Base-by-base conservation (phyloP, 1,284 basidiomycete species). In the Tylopilus sp. region DNA sequence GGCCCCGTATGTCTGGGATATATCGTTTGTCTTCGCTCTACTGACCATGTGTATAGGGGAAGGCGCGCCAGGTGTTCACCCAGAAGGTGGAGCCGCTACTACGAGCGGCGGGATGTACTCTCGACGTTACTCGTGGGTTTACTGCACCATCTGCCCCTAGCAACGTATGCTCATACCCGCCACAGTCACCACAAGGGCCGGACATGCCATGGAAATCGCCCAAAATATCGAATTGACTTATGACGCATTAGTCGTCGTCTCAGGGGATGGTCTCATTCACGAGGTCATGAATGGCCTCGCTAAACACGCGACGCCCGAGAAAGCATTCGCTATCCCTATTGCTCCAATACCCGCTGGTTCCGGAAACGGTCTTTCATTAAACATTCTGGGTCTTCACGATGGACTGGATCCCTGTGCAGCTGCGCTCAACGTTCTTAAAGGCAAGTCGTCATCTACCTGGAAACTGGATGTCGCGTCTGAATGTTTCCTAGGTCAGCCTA, bases 281-380 rank as follows among this genome's bases (percentile, higher is more conserved):
- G 97, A 99, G 79, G 84, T 97, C n/a, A 76, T 98, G 74, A 99
- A 99, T 75, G 98, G 97, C 4, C 89, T 98, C 57, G 92, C 94
- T 1, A 81, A 87, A 53, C 91, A 96, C 61, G 76, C 83, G 13
- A 87, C 94, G 60, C 92, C 94, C 0, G 79, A 81, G 24, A 84
- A 84, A 55, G 96, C 95, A 1, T 87, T 99, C 56, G 78, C 81
- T 52, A 90, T 91, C 52, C 95, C 96, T 1, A 81, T 99, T 32
- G 91, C 90, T 1, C 95, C 95, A 2, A 91, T 99, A 69, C 96
- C 98, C 3, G 91, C 94, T 15, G 97, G 97, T 53, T 91, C 90
- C 44, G 95, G 92, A 9, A 97, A 97, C 71, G 95, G 90, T 4
- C 80, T 92, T n/a, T 86, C 89, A 12, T 77, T 96, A 59, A 96